Base-by-base conservation (phyloP, 2,329 filamentous ascomycete species). In the Aspergillus sp. region DNA sequence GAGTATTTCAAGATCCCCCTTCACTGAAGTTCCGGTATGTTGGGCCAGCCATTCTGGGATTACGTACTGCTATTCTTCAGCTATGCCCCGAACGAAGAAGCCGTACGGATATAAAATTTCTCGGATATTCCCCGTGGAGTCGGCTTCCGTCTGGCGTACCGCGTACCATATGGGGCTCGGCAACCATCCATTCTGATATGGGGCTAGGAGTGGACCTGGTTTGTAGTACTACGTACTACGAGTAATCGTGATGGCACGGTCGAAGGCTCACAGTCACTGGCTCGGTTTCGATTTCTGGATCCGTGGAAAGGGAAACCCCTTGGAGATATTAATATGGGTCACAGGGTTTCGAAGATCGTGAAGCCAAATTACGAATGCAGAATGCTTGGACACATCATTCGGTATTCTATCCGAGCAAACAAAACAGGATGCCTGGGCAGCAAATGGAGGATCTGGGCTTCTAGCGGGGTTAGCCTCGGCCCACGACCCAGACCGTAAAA, bases 121-220 rank as follows among this genome's bases (percentile, higher is more conserved):
- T 51, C 55, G 37, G 37, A 35, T 31, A 46, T 48, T 43, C 48
- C 49, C 55, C 48, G 56, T 58, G 56, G 56, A 55, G 52, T 47
- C 46, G 35, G 41, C 41, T 25, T 54, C 15, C 15, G 8, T 35
- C 19, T 57, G 48, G 54, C 49, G 14, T 52, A 33, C 55, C 14
- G 19, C 43, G 12, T 15, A n/a, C 12, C 15, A n/a, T 45, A 25
- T 45, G 51, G 40, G 46, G 46, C 31, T 51, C n/a, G 41, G 11
- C 23, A 39, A n/a, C 17, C 37, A 14, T 37, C 23, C 31, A 37
- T 49, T 35, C 40, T 21, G 47, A 14, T 21, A 51, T 55, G 37
- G 44, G 52, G 14, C 23, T 33, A 37, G 43, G 27, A 39, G 55
- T 57, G 55, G 55, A 40, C 33, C 46, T 31, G 23, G 23, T 8